Evolutionary conservation across 2,329 filamentous ascomycete genomes (phyloP).

Genomic region (Gaeumannomyces sp.): DNA sequence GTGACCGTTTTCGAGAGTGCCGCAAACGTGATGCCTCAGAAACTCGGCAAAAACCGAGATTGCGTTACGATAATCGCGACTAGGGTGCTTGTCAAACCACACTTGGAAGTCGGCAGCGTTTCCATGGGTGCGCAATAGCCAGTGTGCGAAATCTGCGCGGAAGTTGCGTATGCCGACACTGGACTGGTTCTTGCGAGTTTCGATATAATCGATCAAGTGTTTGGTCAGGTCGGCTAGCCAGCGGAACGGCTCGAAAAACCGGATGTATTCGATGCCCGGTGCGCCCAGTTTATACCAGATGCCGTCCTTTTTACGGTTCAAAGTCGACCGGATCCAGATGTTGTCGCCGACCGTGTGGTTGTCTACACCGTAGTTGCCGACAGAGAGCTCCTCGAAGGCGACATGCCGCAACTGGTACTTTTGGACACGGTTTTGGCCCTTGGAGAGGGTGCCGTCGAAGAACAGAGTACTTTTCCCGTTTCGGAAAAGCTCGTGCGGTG

Average conservation of each 20-base stretch:
- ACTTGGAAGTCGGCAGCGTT: slow-evolving; percentile 32
- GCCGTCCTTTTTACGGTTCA: slow-evolving; percentile 27
- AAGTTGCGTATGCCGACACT: slow-evolving; percentile 52
- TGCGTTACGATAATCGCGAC: slow-evolving; percentile 56
- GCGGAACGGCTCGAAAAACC: slow-evolving; percentile 57
- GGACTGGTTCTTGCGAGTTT: slow-evolving; percentile 19
- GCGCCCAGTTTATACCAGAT: slow-evolving; percentile 59
- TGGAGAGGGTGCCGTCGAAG: slow-evolving; percentile 55
- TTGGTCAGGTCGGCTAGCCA: slow-evolving; percentile 70
- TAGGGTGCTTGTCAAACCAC: slow-evolving; percentile 48
- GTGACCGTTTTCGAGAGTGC: slow-evolving; percentile 31
- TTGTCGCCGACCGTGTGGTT: slow-evolving; percentile 41
- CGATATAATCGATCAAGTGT: slow-evolving; percentile 63
- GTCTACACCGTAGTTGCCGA: slow-evolving; percentile 58
- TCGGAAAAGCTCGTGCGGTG: slow-evolving; percentile 42
- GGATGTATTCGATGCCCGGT: slow-evolving; percentile 54
- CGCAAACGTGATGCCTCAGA: slow-evolving; percentile 57
- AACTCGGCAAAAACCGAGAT: slow-evolving; percentile 56
- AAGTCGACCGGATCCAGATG: slow-evolving; percentile 58
- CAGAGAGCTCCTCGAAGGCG: slow-evolving; percentile 50
- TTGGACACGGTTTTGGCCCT: slow-evolving; percentile 24
- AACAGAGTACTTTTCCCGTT: slow-evolving; percentile 33
- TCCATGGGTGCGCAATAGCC: slow-evolving; percentile 44
- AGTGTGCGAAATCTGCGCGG: slow-evolving; percentile 46
- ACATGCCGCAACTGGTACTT: slow-evolving; percentile 48